phyloP scores from a whole-genome alignment of 1,284 basidiomycete genomes.

The Cystobasidium sp. region DNA sequence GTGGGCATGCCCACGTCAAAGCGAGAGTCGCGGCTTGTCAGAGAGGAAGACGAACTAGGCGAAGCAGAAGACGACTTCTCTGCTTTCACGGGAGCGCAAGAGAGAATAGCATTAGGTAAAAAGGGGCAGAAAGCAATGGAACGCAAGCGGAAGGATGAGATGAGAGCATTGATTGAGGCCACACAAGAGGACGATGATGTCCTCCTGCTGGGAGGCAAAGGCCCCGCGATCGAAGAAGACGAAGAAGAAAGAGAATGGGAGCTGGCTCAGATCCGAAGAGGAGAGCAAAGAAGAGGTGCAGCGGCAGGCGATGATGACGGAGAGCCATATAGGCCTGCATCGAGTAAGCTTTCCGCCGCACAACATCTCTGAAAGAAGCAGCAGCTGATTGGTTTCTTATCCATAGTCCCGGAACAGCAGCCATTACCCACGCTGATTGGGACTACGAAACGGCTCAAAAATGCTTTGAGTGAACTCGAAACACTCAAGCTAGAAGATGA shows the following conservation, averaged over 20 bases:
- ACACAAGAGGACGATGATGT: conserved; percentile 63
- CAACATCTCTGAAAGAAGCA: conserved; percentile 59
- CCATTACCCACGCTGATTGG: conserved; percentile 68
- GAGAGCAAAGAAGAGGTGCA: conserved; percentile 59
- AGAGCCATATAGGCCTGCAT: conserved; percentile 68
- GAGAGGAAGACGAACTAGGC: conserved; percentile 79
- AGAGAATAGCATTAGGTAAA: conserved; percentile 82
- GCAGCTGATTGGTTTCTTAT: not conserved
- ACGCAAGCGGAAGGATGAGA: conserved; percentile 69
- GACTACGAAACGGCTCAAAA: conserved; percentile 71
- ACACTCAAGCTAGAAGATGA: conserved; percentile 52
- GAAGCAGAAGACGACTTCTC: conserved; percentile 91
- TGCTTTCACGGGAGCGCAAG: conserved; percentile 85
- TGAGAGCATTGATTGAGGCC: conserved; percentile 85
- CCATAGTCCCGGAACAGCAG: conserved; percentile 60
- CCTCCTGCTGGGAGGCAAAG: conserved; percentile 65
- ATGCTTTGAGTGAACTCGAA: conserved; percentile 66
- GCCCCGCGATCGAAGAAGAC: conserved; percentile 66
- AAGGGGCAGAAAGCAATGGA: conserved; percentile 79
- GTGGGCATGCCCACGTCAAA: conserved; percentile 60
- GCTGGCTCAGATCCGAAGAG: conserved; percentile 77
- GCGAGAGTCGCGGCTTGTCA: conserved; percentile 75
- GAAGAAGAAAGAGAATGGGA: conserved; percentile 91
- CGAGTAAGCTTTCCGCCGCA: conserved; percentile 63
- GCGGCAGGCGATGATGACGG: conserved; percentile 11